Conservation (phyloP, 768 basidiomycete genomes). For the Amanita thiersii region DNA sequence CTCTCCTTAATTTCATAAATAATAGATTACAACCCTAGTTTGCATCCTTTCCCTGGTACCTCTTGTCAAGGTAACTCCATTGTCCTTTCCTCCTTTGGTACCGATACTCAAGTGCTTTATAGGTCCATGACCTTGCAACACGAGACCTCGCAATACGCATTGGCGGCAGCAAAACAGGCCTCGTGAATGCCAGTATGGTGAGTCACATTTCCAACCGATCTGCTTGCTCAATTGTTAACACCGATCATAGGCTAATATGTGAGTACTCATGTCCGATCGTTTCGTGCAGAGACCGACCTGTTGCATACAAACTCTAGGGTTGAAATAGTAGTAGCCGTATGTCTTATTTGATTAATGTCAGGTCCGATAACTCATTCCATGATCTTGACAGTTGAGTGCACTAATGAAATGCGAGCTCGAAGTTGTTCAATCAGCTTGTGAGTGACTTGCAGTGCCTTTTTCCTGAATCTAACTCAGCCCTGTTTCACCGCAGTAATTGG, state of each 20-base stretch:
- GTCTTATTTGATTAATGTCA: slow-evolving; percentile 21
- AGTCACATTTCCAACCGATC: slow-evolving; percentile 12
- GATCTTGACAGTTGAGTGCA: slow-evolving; percentile 57
- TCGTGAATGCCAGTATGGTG: slow-evolving; percentile 79
- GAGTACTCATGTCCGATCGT: slow-evolving; percentile 18
- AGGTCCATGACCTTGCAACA: slow-evolving; percentile 76
- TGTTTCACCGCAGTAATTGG: slow-evolving; percentile 54
- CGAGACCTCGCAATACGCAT: slow-evolving; percentile 66
- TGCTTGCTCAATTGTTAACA: slow-evolving; percentile 6
- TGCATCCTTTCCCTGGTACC: slow-evolving; percentile 69
- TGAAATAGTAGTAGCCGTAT: slow-evolving; percentile 65
- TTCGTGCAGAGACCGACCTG: slow-evolving; percentile 1
- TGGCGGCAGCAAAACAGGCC: slow-evolving; percentile 68
- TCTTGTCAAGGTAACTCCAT: slow-evolving; percentile 52
- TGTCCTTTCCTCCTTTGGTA: background rate
- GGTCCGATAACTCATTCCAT: background rate
- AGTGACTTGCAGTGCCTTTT: slow-evolving; percentile 15
- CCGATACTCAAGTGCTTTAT: slow-evolving; percentile 1
- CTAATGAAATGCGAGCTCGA: slow-evolving; percentile 73
- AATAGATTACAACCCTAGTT: slow-evolving; percentile 28
- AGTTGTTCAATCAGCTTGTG: slow-evolving; percentile 76
- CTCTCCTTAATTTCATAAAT: background rate
- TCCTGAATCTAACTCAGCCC: slow-evolving; percentile 1
- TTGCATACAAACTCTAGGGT: slow-evolving; percentile 36
- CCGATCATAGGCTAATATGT: slow-evolving; percentile 74